Evolutionary conservation across 2,329 filamentous ascomycete genomes (phyloP).

Genomic region (Verticillium isaacii): DNA sequence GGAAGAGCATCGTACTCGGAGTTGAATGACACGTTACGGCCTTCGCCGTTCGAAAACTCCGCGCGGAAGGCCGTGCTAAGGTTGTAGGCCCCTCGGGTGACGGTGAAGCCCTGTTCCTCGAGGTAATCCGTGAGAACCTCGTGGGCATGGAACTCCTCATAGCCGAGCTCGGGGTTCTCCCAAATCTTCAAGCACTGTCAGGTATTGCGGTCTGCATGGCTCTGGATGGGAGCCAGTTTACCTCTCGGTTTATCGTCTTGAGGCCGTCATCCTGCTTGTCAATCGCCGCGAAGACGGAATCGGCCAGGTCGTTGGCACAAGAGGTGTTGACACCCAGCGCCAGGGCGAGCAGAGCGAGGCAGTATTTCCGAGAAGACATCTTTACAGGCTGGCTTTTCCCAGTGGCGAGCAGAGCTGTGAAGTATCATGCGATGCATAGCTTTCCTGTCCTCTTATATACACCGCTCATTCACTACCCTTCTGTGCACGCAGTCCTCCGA

Average conservation of each 20-base stretch:
- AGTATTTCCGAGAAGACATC: neutral
- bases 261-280: constrained; percentile 2
- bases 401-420: neutral
- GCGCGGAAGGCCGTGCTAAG: constrained; percentile 39
- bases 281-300: constrained; percentile 3
- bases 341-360: neutral
- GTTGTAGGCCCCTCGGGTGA: constrained; percentile 32
- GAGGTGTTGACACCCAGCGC: neutral
- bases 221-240: neutral
- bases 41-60: constrained; percentile 27
- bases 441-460: too few species aligned
- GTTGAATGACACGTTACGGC: constrained; percentile 36
- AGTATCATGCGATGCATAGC: too few species aligned
- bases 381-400: neutral
- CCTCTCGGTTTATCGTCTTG: constrained; percentile 5
- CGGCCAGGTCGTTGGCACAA: neutral
- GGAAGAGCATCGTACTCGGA: constrained; percentile 29
- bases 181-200: neutral
- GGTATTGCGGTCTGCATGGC: neutral
- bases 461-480: too few species aligned
- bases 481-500: too few species aligned
- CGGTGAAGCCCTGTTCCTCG: constrained; percentile 28
- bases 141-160: constrained; percentile 36
- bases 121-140: constrained; percentile 31
- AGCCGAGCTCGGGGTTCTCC: constrained; percentile 20